Evolutionary conservation across 2,329 filamentous ascomycete genomes (phyloP).

Genomic region (Colletotrichum eleusines): DNA sequence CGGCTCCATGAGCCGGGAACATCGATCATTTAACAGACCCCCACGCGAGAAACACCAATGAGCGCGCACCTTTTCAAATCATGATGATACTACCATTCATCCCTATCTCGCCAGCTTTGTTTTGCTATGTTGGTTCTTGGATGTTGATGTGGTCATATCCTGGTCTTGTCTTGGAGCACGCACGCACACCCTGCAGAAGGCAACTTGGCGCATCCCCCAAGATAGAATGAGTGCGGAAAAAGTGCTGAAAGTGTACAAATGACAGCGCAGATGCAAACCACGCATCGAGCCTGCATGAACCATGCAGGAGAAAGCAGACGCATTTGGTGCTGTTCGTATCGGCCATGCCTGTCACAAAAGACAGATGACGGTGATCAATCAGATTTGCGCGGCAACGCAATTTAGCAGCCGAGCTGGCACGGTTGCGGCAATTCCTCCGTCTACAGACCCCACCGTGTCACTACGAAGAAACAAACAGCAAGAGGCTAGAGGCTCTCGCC

Average conservation of each 20-base stretch:
- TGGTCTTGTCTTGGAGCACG: too few species aligned
- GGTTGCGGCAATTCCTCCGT: not conserved
- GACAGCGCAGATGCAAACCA: not conserved
- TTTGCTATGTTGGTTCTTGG: not conserved
- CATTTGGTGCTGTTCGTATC: not conserved
- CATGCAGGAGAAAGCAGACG: not conserved
- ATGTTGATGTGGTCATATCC: not conserved
- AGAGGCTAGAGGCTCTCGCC: not conserved
- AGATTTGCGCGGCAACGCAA: not conserved
- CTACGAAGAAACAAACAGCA: not conserved
- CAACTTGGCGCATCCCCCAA: not conserved
- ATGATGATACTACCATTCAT: not conserved
- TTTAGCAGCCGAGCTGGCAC: not conserved
- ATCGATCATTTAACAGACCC: not conserved
- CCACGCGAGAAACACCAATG: too few species aligned
- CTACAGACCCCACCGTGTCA: not conserved
- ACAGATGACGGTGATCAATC: conserved; percentile 1
- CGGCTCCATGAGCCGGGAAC: not conserved
- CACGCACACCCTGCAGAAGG: too few species aligned
- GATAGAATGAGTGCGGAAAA: not conserved
- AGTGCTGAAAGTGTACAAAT: not conserved
- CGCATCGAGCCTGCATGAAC: not conserved
- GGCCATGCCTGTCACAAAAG: not conserved
- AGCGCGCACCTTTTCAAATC: too few species aligned
- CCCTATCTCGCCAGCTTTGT: not conserved